phyloP scores from a whole-genome alignment of 345 rosid genomes.

The Cochlearia excelsa region DNA sequence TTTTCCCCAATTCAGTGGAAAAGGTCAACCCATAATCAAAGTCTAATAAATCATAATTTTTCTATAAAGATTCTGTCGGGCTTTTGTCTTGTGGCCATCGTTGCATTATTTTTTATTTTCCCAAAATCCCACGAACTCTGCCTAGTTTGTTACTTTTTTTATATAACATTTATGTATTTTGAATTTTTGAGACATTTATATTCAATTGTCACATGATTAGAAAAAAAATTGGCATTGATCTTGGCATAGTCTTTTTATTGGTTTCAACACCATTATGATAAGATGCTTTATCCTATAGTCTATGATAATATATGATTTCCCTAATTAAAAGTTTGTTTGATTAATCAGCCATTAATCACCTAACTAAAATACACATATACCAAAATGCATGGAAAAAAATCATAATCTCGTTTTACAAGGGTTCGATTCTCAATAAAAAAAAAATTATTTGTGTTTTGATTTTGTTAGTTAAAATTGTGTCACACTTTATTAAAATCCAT shows the following conservation, averaged over 20 bases:
- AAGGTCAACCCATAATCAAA: conserved; percentile 29
- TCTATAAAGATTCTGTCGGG: conserved; percentile 29
- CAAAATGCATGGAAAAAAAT: too few species aligned
- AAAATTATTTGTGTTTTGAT: neutral
- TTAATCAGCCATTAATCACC: too few species aligned
- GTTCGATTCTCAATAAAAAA: too few species aligned
- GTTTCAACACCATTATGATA: conserved; percentile 9
- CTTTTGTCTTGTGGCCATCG: conserved; percentile 32
- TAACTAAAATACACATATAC: too few species aligned
- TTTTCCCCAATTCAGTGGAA: conserved; percentile 11
- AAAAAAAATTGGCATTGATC: neutral
- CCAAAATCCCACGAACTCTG: conserved; percentile 21
- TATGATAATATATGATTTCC: neutral
- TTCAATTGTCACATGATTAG: conserved; percentile 32
- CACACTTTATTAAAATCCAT: neutral
- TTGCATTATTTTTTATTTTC: conserved; percentile 18
- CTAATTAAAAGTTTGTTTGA: neutral
- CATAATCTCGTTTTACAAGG: too few species aligned
- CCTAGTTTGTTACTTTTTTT: too few species aligned
- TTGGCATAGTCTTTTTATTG: conserved; percentile 1
- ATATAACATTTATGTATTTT: conserved; percentile 1
- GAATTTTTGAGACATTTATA: neutral
- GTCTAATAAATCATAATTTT: conserved; percentile 19
- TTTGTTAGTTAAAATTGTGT: neutral
- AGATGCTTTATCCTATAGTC: neutral